Base-by-base conservation (phyloP, 1,139 yeast species). In the Geotrichum macrosporum region DNA sequence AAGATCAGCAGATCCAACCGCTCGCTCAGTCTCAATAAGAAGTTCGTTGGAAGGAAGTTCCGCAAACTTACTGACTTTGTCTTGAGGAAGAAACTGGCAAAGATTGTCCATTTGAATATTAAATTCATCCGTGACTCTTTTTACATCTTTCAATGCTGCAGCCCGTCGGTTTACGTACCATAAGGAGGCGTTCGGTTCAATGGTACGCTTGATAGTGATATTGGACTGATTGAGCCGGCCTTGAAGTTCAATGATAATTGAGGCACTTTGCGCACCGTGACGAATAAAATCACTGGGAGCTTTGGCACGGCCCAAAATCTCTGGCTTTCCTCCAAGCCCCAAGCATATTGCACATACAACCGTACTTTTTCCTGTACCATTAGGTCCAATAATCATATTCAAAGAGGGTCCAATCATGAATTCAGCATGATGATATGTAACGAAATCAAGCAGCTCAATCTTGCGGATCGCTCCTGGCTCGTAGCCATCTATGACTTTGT, bases 61-160 rank as follows among this genome's bases (percentile, higher is more conserved):
- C 0, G 97, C 95, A 69, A 94, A 94, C 55, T 87, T 89, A 1
- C 95, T 92, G 6, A 92, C 98, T 54, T 94, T 74, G 58, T 92
- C 98, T 61, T 94, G 99, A 0, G 98, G 96, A 45, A 94, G 68
- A 61, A 94, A 94, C 61, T 92, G 97, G 60, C 98, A 92, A 48
- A 92, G 71, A 59, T 89, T 94, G 62, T 87, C 94, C 50, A 94
- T 72, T 60, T 92, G 97, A 51, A 94, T 84, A 57, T 84, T 84
- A 54, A 80, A 74, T 3, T 6, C 26, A 19, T 33, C 46, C 8
- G 42, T 41, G n/a, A 38, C 35, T 1, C 63, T 60, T 18, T 65
- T 63, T 3, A 89, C 74, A 1, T 64, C 67, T 22, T 62, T 61
- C 50, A 78, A 84, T 1, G 72, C 66, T 0, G 70, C 62, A 2